A percentile compares a stretch with the other conserved stretches of the same genome.
Evolutionary conservation across 176 grass and related monocot genomes (phyloP).

Genomic region (Aegilops longissima): DNA sequence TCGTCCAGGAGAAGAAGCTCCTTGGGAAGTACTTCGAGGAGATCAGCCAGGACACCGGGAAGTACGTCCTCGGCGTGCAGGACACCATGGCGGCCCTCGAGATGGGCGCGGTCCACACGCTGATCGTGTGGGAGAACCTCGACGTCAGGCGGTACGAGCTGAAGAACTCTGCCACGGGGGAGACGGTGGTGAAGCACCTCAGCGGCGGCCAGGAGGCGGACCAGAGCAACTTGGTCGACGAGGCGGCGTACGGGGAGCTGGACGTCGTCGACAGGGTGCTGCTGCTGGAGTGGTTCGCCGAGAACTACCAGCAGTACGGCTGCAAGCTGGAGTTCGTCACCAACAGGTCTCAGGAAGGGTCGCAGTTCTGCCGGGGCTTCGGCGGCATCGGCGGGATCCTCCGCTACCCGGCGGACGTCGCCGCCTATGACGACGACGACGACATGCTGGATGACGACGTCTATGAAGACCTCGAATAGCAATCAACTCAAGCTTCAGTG

Average conservation of each 20-base stretch:
- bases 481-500: slow-evolving; percentile 42
- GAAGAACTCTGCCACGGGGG: slow-evolving; percentile 47
- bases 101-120: slow-evolving; percentile 50
- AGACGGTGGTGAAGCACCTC: slow-evolving; percentile 43
- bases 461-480: slow-evolving; percentile 52
- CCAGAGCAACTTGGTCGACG: slow-evolving; percentile 46
- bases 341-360: slow-evolving; percentile 66
- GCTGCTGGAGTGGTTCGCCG: slow-evolving; percentile 63
- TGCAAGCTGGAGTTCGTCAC: slow-evolving; percentile 61
- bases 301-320: slow-evolving; percentile 56
- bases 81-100: slow-evolving; percentile 60
- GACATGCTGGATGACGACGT: slow-evolving; percentile 41
- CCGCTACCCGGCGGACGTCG: slow-evolving; percentile 48
- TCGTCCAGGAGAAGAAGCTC: slow-evolving; percentile 73
- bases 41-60: slow-evolving; percentile 60
- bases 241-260: slow-evolving; percentile 24
- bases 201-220: slow-evolving; percentile 42
- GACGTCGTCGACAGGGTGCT: slow-evolving; percentile 41
- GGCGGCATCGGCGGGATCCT: slow-evolving; percentile 63
- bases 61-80: slow-evolving; percentile 55
- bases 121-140: slow-evolving; percentile 71
- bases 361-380: slow-evolving; percentile 61
- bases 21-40: slow-evolving; percentile 69
- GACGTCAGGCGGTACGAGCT: slow-evolving; percentile 54
- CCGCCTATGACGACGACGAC: slow-evolving; percentile 30